Base-by-base conservation (phyloP, 148 eudicot species). In the Agrostemma githago region DNA sequence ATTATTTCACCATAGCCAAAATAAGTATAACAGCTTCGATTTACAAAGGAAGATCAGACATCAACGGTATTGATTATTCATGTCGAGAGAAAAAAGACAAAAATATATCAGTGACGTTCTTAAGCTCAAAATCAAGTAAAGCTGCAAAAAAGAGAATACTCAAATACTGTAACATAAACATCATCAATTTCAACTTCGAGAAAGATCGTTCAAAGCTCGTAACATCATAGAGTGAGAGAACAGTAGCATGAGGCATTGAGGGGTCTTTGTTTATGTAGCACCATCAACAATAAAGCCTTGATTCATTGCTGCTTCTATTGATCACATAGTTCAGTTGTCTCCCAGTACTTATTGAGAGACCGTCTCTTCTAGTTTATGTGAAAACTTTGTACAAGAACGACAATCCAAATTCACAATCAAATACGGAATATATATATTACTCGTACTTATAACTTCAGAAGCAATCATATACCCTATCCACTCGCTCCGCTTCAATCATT, bases 331-430 rank as follows among this genome's bases (percentile, higher is more conserved):
- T 48, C 26, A 11, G 51, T 59, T 16, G 16, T 51, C 34, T 26
- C 34, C 1, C 34, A 26, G 34, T 26, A 26, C 34, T 26, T 26
- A 26, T 26, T 26, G 34, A 26, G 34, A 26, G 1, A 26, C 34
- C 34, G 34, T 26, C 34, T 26, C 34, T 26, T 26, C 34, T 26
- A 26, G 1, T 26, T 26, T 26, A 0, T 26, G 34, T 64, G 51
- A n/a, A 21, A 51, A 51, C 77, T 74, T 51, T 51, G 8, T 14
- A 39, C 51, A 53, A 74, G 21, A 61, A 37, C 62, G 62, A 74
- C 20, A 56, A n/a, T 19, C 48, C 14, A 62, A 46, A 51, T 20
- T n/a, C 17, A 17, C 67, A 69, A n/a, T 42, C 40, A 5, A 66
- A 26, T 26, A 26, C 34, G 34, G 34, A 26, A 1, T 26, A 26